These are phyloP conservation scores for Coccomyxa sp. DNA, from an alignment of 139 green algal species.

Conservation along the genomic window DNA sequence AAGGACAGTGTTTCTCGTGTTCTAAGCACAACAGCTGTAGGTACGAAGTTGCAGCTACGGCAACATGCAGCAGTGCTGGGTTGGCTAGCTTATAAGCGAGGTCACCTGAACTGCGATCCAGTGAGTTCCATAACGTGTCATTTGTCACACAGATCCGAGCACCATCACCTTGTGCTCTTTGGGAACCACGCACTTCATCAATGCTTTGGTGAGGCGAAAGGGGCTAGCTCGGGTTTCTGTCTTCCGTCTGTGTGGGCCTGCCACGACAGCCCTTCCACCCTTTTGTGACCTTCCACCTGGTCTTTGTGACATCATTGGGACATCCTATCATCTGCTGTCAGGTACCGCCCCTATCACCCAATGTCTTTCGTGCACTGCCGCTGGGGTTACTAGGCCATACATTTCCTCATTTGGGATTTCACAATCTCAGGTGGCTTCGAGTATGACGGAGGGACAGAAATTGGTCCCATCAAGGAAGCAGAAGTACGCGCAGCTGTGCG, in stretches of 20 bases:
- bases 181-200: slow-evolving; percentile 45
- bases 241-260: slow-evolving; percentile 33
- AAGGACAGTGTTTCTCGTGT: not conserved
- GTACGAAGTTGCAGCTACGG: too few species aligned
- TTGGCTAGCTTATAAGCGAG: too few species aligned
- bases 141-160: too few species aligned
- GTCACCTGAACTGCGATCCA: too few species aligned
- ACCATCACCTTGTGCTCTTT: slow-evolving; percentile 15
- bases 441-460: slow-evolving; percentile 32
- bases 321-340: not conserved
- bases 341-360: not conserved
- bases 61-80: too few species aligned
- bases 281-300: slow-evolving; percentile 30
- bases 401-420: not conserved
- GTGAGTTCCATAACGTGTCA: too few species aligned
- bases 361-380: not conserved
- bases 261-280: slow-evolving; percentile 29
- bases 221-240: slow-evolving; percentile 26
- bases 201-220: slow-evolving; percentile 19
- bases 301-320: slow-evolving; percentile 10
- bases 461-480: slow-evolving; percentile 8
- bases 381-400: not conserved
- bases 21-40: too few species aligned
- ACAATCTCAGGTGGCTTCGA: slow-evolving; percentile 31
- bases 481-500: slow-evolving; percentile 12